Evolutionary conservation across 2,329 filamentous ascomycete species (phyloP).

Genomic region (Decorospora gaudefroyi): DNA sequence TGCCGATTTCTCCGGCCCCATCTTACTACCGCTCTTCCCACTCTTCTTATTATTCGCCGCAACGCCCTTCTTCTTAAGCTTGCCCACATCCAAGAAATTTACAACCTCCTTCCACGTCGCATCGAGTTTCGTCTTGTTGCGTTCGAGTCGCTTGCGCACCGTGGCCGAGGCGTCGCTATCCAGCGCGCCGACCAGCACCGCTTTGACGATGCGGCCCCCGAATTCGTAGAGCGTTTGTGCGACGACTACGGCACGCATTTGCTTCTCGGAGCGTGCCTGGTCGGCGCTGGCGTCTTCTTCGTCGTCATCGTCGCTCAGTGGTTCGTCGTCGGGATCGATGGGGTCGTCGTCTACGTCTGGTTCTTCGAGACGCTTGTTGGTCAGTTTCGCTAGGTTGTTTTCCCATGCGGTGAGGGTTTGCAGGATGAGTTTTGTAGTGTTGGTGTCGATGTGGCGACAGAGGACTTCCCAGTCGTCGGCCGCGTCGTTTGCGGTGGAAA

Average conservation of each 20-base stretch:
- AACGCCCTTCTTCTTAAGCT: conserved; percentile 43
- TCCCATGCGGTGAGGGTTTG: conserved; percentile 79
- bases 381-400: conserved; percentile 59
- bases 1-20: conserved; percentile 45
- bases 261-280: conserved; percentile 55
- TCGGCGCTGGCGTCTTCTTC: conserved; percentile 58
- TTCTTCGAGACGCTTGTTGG: conserved; percentile 46
- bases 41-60: conserved; percentile 48
- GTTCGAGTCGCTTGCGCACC: conserved; percentile 70
- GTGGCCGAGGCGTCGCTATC: conserved; percentile 59
- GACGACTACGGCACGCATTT: conserved; percentile 70
- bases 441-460: conserved; percentile 69
- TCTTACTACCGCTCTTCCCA: too few species aligned
- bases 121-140: conserved; percentile 81
- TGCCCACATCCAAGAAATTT: conserved; percentile 70
- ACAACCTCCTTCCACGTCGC: conserved; percentile 84
- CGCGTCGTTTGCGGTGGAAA: conserved; percentile 37
- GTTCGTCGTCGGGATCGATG: conserved; percentile 67
- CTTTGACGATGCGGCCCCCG: conserved; percentile 81
- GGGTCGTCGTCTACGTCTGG: conserved; percentile 72
- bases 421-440: conserved; percentile 68
- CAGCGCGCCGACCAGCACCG: conserved; percentile 73
- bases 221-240: conserved; percentile 87
- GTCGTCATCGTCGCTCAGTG: conserved; percentile 62
- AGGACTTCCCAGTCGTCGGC: conserved; percentile 62